Base-by-base conservation (phyloP, 371 early-diverging fungal species). In the Modicella reniformis region DNA sequence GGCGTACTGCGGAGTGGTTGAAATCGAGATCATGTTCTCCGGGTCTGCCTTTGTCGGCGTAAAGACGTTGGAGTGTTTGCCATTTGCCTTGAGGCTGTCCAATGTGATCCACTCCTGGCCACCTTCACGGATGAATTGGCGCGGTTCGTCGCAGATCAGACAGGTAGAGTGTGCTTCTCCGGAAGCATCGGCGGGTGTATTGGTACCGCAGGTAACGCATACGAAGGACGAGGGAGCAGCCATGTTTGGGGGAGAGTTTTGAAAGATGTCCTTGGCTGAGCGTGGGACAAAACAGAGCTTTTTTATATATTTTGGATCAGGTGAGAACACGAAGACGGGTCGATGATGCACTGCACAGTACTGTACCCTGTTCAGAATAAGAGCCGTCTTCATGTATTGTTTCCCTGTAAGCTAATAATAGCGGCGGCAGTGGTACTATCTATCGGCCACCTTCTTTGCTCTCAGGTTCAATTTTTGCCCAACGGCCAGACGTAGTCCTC, bases 71-170 rank as follows among this genome's bases (percentile, higher is more conserved):
- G 62, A 44, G 61, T 77, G 59, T 30, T 67, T 70, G 33, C 61
- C 70, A 33, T 40, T 34, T 23, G 61, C 32, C 51, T 57, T 47
- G 54, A 77, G 34, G 25, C 47, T 60, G 7, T 68, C 65, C 17
- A 76, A 68, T 1, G 77, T 72, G 19, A 73, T 76, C 77, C 77
- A 76, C 33, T 72, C 66, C n/a, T 76, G 77, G 8, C 77, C 77
- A 1, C 64, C 63, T 1, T 3, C 17, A 28, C 72, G 71, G 28
- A 76, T 59, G n/a, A 72, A 72, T 58, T 76, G 77, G 13, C 77
- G 75, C 12, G 75, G 75, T 25, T 75, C 75, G 23, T 70, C 67
- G 57, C 75, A 75, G 47, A 75, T 75, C 54, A 66, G 62, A 41
- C 75, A 75, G 28, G 60, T 51, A 7, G 28, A 49, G 32, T 58